These are phyloP conservation scores for Paradendryphiella salina DNA, from an alignment of 2,329 filamentous ascomycete species.

Conservation along the genomic window DNA sequence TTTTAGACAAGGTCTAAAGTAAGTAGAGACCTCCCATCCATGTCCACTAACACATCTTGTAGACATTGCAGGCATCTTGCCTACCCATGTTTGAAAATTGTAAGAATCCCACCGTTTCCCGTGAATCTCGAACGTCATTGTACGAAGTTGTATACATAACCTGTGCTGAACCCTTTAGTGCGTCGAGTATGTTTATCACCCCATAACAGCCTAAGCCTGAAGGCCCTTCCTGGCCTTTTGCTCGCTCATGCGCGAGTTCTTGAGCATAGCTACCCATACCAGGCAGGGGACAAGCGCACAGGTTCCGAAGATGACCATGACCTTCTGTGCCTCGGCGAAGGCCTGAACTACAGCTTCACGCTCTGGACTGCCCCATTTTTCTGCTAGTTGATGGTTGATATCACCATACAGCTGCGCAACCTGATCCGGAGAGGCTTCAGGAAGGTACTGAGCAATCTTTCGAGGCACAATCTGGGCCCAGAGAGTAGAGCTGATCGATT, in stretches of 20 bases:
- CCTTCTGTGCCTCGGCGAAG: conserved; percentile 37
- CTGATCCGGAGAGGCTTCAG: conserved; percentile 11
- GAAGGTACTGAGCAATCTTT: conserved; percentile 23
- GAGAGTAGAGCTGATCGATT: conserved; percentile 62
- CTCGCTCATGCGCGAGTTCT: conserved; percentile 25
- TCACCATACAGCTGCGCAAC: conserved; percentile 40
- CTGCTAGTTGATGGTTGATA: conserved; percentile 58
- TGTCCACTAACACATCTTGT: background rate
- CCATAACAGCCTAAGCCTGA: conserved; percentile 9
- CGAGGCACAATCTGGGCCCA: conserved; percentile 62
- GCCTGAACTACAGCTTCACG: conserved; percentile 46
- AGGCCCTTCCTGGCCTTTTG: conserved; percentile 11
- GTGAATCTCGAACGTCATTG: background rate
- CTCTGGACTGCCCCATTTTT: conserved; percentile 52
- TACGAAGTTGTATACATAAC: background rate
- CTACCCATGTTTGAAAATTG: background rate
- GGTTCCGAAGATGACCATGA: conserved; percentile 38
- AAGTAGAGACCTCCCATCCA: background rate
- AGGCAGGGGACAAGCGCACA: conserved; percentile 30
- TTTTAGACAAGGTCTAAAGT: background rate
- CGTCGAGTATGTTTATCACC: background rate
- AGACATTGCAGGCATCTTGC: background rate
- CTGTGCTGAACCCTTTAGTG: background rate
- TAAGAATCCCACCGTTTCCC: background rate
- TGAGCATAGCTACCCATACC: conserved; percentile 27